Percentiles rank a stretch among this genome's conserved stretches.
Evolutionary conservation across 179 eudicot genomes (phyloP).

Genomic region (Camellia oleifera): DNA sequence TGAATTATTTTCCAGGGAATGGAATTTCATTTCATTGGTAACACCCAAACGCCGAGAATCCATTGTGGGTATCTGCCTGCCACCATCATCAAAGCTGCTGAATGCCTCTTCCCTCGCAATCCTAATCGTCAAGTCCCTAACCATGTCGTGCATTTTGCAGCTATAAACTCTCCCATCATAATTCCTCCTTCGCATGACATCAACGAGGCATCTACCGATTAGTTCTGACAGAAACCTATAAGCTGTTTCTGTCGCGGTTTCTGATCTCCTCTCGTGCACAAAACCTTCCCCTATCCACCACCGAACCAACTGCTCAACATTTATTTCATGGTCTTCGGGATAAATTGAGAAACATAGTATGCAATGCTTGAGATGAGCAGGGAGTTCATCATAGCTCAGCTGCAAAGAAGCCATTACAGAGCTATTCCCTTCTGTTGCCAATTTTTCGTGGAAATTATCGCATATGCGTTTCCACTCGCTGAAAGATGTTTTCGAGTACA

Average conservation of each 20-base stretch:
- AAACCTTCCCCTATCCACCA: slow-evolving; percentile 12
- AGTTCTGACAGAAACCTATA: not conserved
- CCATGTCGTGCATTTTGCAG: slow-evolving; percentile 10
- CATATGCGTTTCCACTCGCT: not conserved
- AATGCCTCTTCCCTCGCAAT: slow-evolving; percentile 8
- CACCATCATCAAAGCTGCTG: not conserved
- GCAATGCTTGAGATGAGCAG: not conserved
- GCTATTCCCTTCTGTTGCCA: not conserved
- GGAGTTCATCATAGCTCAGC: slow-evolving; percentile 12
- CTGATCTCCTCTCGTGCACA: too few relatives aligned
- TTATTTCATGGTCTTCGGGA: slow-evolving; percentile 4
- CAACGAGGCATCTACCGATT: not conserved
- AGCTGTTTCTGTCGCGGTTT: not conserved
- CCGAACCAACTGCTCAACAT: not conserved
- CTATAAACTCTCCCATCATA: not conserved
- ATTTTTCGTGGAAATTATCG: not conserved
- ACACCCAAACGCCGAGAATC: not conserved
- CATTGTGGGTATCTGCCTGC: not conserved
- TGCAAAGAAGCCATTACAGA: not conserved
- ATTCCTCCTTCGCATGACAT: not conserved
- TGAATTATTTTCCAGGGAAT: not conserved
- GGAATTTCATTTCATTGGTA: not conserved
- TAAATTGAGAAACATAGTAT: slow-evolving; percentile 2
- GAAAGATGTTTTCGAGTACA: not conserved
- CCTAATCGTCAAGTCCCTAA: not conserved